Conservation (phyloP, 225 moss, liverwort and hornwort species). For the Pleurozium schreberi region DNA sequence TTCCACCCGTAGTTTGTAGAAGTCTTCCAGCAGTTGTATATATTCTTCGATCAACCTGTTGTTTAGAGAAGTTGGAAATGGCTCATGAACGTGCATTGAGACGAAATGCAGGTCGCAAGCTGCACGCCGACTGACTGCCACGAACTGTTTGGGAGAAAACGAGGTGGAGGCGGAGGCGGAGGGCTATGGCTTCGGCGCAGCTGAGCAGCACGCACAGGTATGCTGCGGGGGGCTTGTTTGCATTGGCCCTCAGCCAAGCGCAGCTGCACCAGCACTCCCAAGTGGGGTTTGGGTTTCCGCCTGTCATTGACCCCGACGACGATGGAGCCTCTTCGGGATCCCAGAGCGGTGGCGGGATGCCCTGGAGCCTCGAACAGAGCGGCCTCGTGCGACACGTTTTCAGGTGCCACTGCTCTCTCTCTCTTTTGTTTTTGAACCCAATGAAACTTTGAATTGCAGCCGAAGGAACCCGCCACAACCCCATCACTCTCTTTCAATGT, state of each 20-base stretch:
- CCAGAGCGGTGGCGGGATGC: background rate
- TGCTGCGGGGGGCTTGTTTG: constrained; percentile 62
- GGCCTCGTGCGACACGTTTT: constrained; percentile 36
- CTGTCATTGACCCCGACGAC: constrained; percentile 5
- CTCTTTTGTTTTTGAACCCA: background rate
- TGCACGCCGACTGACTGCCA: background rate
- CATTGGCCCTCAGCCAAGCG: constrained; percentile 60
- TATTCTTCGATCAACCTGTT: background rate
- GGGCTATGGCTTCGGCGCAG: constrained; percentile 49
- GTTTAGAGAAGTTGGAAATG: background rate
- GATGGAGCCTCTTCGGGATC: background rate
- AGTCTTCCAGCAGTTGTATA: background rate
- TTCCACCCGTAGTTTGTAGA: background rate
- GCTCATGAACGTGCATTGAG: background rate
- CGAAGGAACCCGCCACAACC: background rate
- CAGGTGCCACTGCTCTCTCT: background rate
- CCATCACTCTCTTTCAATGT: background rate
- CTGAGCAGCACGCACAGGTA: constrained; percentile 72
- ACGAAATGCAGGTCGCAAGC: background rate
- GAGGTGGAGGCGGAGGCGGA: background rate
- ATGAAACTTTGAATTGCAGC: background rate
- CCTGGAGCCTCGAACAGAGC: constrained; percentile 57
- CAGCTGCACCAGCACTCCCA: constrained; percentile 55
- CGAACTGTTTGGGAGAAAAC: background rate
- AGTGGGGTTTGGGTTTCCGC: constrained; percentile 37